Evolutionary conservation across 345 rosid species (phyloP), one percentile per base, ranked within the genome.

Genomic region (Trapa incisa): DNA sequence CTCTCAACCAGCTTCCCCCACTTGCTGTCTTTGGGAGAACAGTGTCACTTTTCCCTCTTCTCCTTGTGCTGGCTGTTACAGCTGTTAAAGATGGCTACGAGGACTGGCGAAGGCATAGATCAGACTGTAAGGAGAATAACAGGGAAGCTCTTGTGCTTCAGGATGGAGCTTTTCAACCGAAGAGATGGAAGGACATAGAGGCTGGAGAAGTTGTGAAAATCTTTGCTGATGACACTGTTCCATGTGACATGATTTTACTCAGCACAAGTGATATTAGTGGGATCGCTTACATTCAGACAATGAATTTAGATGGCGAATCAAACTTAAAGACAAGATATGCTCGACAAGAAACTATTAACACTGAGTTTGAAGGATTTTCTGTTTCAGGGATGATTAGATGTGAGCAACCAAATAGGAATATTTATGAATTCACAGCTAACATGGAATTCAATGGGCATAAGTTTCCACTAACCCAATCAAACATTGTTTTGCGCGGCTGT

Each of bases 21-120:
- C 87, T 84, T 36, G 91, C 91, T 7, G 94, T 88, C 66, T 88
- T 85, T 72, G 95, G 95, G 50, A 86, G 95, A 71, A 86, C 91
- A 3, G 95, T 84, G 39, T 84, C 95, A 47, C 91, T 85, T 68
- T 84, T 88, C 67, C 95, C 95, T 65, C 91, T 88, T 38, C 74
- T 84, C 56, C 81, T 85, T 73, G 95, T 88, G 56, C 91, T 88
- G 47, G 81, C 83, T 72, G 95, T 88, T 74, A 85, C 95, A 5
- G 95, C 91, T 56, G 77, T 88, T 71, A 85, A 85, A 80, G 91
- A 88, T 81, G 91, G 87, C 43, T 88, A 88, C 65, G 95, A 88
- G 79, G 95, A 88, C 75, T 88, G 95, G 95, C 73, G 95, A 75
- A 82, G 95, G 75, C 95, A 88, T 70, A 81, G 91, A 70, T 84